Evolutionary conservation across 768 basidiomycete species (phyloP), one percentile per base, ranked within the genome.

Genomic region (Lanmaoa rubissima): DNA sequence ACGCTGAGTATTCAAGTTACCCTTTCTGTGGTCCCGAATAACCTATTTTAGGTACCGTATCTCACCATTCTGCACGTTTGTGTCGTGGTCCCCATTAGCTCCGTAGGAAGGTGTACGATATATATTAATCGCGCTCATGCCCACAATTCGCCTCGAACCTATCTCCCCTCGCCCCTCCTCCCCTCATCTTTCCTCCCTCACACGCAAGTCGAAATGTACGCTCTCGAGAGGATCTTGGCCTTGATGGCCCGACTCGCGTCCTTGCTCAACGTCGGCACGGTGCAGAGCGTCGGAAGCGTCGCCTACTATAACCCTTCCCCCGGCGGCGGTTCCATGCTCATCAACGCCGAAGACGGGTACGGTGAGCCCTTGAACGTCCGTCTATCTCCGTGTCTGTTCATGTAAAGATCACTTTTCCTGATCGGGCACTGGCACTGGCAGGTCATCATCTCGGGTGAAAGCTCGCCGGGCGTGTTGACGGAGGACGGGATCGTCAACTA

Each of bases 401-500:
- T 40, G 11, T 9, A 10, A 24, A 21, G 39, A 38, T 49, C 50
- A 19, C 1, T 31, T 12, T 48, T 48, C 14, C 17, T 52, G 16
- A 55, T 11, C 5, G 0, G 19, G 28, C 1, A 3, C n/a, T 19
- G 24, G n/a, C 16, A 26, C 17, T 12, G 11, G 3, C 42, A 80
- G 79, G 77, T 88, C 45, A 87, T 90, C 59, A 79, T 89, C 53
- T 89, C 87, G 2, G 85, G 81, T 0, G 61, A 78, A 41, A 88
- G 86, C 63, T 85, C 84, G 9, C 71, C 81, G 0, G 72, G 21
- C 0, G 82, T 88, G 16, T 77, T 87, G 50, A 84, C 80, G 0
- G 76, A 83, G 52, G 60, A 69, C 28, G 86, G 86, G 0, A 65
- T 87, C 48, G 42, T 83, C 44, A 86, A 85, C 61, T 88, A 76